Base-by-base conservation (phyloP, 1,139 yeast species). In the Suhomyces anneliseae region DNA sequence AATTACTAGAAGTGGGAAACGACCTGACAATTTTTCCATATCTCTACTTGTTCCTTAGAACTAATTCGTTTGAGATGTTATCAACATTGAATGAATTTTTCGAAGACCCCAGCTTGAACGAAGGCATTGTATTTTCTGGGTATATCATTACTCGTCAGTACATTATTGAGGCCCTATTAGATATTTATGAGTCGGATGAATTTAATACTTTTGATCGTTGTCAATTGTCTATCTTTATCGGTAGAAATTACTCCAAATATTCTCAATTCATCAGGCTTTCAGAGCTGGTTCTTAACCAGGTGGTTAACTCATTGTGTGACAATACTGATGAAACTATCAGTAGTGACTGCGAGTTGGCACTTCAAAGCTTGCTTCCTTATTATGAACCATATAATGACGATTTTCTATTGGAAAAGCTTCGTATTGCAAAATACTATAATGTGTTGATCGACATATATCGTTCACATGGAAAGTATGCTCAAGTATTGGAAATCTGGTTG, bases 231-330 rank as follows among this genome's bases (percentile, higher is more conserved):
- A 78, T 88, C 7, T 90, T 90, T 57, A 68, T 90, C 31, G 87
- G 90, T 0, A 62, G 92, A 45, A 89, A 87, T 59, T 82, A 84
- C 52, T 84, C 96, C 3, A 90, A 90, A 61, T 90, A 86, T 60
- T 73, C 82, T 3, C 97, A 90, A 62, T 90, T 86, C 53, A 74
- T 90, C 11, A 71, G 88, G 37, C 66, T 90, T 2, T 80, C 92
- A 0, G 92, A 85, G 43, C 72, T 82, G 5, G 66, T 71, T 1
- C 61, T 87, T 38, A 72, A 76, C 5, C 61, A 65, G 7, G 69
- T 86, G 6, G 67, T 87, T 26, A 68, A 72, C 4, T 68, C 66
- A 10, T 67, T 89, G 33, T 83, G 90, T 54, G 57, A 68, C n/a
- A 70, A 66, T 49, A 60, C 65, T 3, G 69, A 69, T 12, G 62